Base-by-base conservation (phyloP, 1,284 basidiomycete species). In the Malassezia obtusa region DNA sequence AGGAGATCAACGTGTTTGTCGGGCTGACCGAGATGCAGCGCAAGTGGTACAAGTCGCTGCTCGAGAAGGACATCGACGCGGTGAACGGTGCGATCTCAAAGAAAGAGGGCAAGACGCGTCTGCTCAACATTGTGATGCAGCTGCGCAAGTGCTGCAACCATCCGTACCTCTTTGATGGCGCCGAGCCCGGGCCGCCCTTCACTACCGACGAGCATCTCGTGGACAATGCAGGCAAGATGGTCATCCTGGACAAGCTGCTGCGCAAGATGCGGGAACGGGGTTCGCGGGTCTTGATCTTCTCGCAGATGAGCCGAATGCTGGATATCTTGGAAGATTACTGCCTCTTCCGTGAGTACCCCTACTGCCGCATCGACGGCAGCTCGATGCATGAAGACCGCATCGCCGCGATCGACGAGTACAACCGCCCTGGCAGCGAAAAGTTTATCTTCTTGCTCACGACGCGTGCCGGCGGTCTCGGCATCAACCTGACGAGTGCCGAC, bases 61-160 rank as follows among this genome's bases (percentile, higher is more conserved):
- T 99, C 50, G 90, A 98, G 77, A 96, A 98, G 78, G 94, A 98
- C 75, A 95, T 98, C 52, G 94, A 98, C 70, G 92, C 92, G 10
- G 94, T 98, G 50, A 98, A 96, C 71, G 70, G 68, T 49, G 72
- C 71, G 49, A 52, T 35, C 41, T 50, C 59, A 47, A 96, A 95
- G 81, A 98, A 98, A 75, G 94, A 99, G 75, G 92, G 94, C 60
- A 98, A 96, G 78, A 96, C 91, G 3, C 80, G 91, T 26, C 76
- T 98, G 48, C 88, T 98, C 82, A 99, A 98, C 77, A 94, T 98
- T 78, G 94, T 98, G 60, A 98, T 98, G 94, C 94, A 98, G 80
- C 80, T 89, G 50, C 59, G 82, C 62, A 75, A 75, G 55, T 69
- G 74, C 59, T 81, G 80, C 73, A 81, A 81, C 66, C 80, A 81